Conservation (phyloP, 441 rosid species). For the Daphne laureola region DNA sequence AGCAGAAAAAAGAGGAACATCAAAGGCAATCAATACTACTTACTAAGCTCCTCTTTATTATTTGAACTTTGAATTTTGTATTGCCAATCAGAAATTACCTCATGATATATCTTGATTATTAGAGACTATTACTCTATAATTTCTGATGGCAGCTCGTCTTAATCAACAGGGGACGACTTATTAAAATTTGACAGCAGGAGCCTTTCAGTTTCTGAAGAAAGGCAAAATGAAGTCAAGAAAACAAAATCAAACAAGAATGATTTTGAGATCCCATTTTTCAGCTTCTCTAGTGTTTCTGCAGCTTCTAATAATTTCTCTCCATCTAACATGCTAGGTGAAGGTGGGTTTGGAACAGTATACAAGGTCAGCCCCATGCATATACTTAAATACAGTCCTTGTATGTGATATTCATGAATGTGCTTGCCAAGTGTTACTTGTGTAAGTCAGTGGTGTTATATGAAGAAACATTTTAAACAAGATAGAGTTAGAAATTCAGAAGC, state of each 20-base stretch:
- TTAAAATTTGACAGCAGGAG: too few species aligned
- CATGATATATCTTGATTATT: too few species aligned
- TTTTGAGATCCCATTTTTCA: neutral
- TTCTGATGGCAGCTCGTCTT: too few species aligned
- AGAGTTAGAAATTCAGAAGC: neutral
- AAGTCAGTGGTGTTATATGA: too few species aligned
- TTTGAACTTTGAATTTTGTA: too few species aligned
- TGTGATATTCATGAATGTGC: neutral
- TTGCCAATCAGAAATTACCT: neutral
- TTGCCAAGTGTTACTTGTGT: too few species aligned
- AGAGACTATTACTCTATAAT: neutral
- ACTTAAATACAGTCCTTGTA: neutral
- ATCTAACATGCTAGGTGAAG: neutral
- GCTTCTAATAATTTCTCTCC: slow-evolving; percentile 5
- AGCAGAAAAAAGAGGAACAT: too few species aligned
- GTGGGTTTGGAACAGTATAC: neutral
- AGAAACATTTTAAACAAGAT: too few species aligned
- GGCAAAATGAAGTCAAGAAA: neutral
- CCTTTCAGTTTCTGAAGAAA: neutral
- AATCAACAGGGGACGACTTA: too few species aligned
- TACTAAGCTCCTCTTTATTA: too few species aligned
- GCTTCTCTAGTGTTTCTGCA: neutral
- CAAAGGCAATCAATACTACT: too few species aligned
- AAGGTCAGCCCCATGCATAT: slow-evolving; percentile 1
- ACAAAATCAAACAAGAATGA: neutral